Percentiles rank a stretch among this genome's conserved stretches.
These are phyloP conservation scores for Pythium rishiriense DNA, from an alignment of 352 stramenopile genomes.

Conservation along the genomic window DNA sequence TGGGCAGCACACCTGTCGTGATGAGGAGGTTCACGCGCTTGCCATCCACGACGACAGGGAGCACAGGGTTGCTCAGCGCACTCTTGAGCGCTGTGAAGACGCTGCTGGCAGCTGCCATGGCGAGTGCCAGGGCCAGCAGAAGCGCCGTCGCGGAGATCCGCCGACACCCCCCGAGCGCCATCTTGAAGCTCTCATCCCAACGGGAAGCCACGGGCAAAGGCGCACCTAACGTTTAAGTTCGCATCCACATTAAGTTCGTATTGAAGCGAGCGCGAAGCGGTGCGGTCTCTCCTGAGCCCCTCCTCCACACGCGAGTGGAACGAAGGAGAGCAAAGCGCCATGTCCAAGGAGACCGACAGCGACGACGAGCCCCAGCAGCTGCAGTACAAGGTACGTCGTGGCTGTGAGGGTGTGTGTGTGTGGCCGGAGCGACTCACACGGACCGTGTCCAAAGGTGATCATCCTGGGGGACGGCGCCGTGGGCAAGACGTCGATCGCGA, in stretches of 20 bases:
- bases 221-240: slow-evolving; percentile 14
- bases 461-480: slow-evolving; percentile 93
- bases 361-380: slow-evolving; percentile 80
- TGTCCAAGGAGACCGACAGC: slow-evolving; percentile 87
- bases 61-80: slow-evolving; percentile 42
- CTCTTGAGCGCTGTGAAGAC: slow-evolving; percentile 37
- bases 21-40: slow-evolving; percentile 38
- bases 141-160: not conserved
- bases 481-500: slow-evolving; percentile 95
- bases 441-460: slow-evolving; percentile 77
- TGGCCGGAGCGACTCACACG: not conserved
- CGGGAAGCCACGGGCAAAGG: not conserved
- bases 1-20: slow-evolving; percentile 42
- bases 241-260: slow-evolving; percentile 19
- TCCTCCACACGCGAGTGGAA: not conserved
- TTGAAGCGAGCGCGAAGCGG: slow-evolving; percentile 25
- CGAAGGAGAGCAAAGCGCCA: slow-evolving; percentile 14
- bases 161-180: not conserved
- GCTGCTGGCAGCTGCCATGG: not conserved
- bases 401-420: not conserved
- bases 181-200: slow-evolving; percentile 19
- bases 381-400: slow-evolving; percentile 77
- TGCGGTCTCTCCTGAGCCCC: slow-evolving; percentile 11
- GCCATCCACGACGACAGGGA: slow-evolving; percentile 36
- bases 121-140: not conserved